Percentiles rank a stretch among this genome's conserved stretches.
Evolutionary conservation across 148 eudicot genomes (phyloP).

Genomic region (Rhododendron henanense): DNA sequence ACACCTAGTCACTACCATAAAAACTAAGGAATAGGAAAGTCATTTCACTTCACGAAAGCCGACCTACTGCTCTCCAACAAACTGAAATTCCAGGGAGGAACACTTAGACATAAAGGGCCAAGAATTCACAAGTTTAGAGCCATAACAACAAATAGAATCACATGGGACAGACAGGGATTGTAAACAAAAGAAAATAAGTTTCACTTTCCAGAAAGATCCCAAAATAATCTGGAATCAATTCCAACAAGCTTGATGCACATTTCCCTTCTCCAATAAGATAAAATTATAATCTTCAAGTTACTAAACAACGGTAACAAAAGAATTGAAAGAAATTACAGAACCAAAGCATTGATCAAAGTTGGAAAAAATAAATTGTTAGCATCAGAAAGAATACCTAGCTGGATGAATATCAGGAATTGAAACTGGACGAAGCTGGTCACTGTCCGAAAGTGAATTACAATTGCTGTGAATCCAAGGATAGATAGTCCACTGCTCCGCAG

Average conservation of each 20-base stretch:
- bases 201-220: background rate
- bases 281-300: background rate
- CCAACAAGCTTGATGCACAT: background rate
- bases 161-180: background rate
- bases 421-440: slow-evolving; percentile 91
- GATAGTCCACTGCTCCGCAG: slow-evolving; percentile 78
- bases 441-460: slow-evolving; percentile 80
- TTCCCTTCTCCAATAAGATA: background rate
- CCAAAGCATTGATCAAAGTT: background rate
- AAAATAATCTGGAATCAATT: background rate
- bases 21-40: background rate
- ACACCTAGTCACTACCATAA: background rate
- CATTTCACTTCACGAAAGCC: background rate
- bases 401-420: slow-evolving; percentile 92
- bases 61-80: background rate
- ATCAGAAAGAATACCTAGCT: slow-evolving; percentile 54
- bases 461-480: slow-evolving; percentile 99
- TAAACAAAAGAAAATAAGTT: background rate
- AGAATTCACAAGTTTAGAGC: background rate
- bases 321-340: background rate
- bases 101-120: background rate
- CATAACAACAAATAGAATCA: background rate
- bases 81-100: background rate
- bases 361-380: background rate
- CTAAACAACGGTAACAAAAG: background rate